phyloP scores from a whole-genome alignment of 306 rosid genomes.

The Cyamopsis tetragonoloba region DNA sequence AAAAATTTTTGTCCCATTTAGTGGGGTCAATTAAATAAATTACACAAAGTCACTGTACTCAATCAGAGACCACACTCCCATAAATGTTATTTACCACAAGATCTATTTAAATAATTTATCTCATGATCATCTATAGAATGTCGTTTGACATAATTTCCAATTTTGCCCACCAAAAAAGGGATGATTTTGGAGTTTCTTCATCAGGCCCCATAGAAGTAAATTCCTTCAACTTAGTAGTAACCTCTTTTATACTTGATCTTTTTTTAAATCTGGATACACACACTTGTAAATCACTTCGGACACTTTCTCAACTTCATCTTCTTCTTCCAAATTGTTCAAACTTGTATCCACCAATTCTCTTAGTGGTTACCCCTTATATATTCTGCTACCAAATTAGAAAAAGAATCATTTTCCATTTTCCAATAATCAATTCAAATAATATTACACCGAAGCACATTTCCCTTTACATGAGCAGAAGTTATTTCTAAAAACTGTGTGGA shows the following conservation, averaged over 20 bases:
- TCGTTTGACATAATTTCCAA: constrained; percentile 73
- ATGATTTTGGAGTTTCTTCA: constrained; percentile 68
- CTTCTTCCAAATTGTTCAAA: constrained; percentile 43
- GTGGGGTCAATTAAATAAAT: too few relatives aligned
- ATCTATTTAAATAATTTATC: too few relatives aligned
- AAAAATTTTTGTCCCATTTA: not conserved
- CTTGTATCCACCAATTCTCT: constrained; percentile 72
- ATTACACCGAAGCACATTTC: too few relatives aligned
- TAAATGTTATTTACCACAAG: too few relatives aligned
- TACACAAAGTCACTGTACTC: too few relatives aligned
- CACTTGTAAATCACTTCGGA: constrained; percentile 51
- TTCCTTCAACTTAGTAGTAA: constrained; percentile 52
- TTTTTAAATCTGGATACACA: constrained; percentile 43
- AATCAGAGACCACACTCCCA: too few relatives aligned
- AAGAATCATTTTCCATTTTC: constrained; percentile 43
- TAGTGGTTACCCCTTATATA: constrained; percentile 48
- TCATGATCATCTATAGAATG: too few relatives aligned
- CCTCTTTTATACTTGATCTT: constrained; percentile 60
- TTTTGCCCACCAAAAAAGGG: constrained; percentile 99
- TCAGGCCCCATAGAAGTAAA: constrained; percentile 77
- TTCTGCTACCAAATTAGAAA: constrained; percentile 58
- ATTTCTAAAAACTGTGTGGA: too few relatives aligned
- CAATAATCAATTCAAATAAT: too few relatives aligned
- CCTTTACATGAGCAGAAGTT: too few relatives aligned
- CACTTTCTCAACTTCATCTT: constrained; percentile 48